Evolutionary conservation across 768 basidiomycete species (phyloP).

Genomic region (Porpolomopsis calyptriformis): DNA sequence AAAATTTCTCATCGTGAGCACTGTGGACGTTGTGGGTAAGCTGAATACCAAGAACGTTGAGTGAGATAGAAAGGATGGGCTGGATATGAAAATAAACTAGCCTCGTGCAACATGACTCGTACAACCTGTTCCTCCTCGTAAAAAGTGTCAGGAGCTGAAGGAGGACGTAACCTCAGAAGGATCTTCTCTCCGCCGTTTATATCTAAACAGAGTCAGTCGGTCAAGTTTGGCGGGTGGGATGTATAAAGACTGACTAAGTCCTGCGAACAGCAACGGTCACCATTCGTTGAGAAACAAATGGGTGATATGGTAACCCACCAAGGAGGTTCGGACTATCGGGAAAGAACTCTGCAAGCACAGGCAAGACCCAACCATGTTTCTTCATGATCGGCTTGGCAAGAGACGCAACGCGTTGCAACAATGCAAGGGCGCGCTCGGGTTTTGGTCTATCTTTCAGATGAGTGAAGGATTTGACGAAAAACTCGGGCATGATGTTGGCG

Average conservation of each 20-base stretch:
- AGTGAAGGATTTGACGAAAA: conserved; percentile 55
- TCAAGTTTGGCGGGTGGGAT: background rate
- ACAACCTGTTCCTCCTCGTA: conserved; percentile 67
- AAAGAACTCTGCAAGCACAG: conserved; percentile 80
- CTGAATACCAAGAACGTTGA: conserved; percentile 26
- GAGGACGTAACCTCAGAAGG: conserved; percentile 67
- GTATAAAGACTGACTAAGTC: conserved; percentile 26
- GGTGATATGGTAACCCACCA: conserved; percentile 36
- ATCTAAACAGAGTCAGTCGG: conserved; percentile 32
- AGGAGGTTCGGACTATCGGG: conserved; percentile 62
- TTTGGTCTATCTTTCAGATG: conserved; percentile 61
- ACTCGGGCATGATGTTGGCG: conserved; percentile 36
- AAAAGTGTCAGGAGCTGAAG: conserved; percentile 58
- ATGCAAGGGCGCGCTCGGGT: conserved; percentile 53
- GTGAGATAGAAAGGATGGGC: background rate
- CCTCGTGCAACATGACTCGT: conserved; percentile 86
- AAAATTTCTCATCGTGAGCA: conserved; percentile 80
- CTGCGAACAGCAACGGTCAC: conserved; percentile 10
- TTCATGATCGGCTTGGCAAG: conserved; percentile 93
- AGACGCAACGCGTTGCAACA: conserved; percentile 61
- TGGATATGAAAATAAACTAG: conserved; percentile 17
- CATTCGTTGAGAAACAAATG: background rate
- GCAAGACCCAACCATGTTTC: conserved; percentile 69
- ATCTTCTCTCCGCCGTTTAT: conserved; percentile 77
- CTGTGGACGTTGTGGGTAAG: conserved; percentile 85